phyloP scores from a whole-genome alignment of 2,329 filamentous ascomycete species.

The Clonostachys sp. region DNA sequence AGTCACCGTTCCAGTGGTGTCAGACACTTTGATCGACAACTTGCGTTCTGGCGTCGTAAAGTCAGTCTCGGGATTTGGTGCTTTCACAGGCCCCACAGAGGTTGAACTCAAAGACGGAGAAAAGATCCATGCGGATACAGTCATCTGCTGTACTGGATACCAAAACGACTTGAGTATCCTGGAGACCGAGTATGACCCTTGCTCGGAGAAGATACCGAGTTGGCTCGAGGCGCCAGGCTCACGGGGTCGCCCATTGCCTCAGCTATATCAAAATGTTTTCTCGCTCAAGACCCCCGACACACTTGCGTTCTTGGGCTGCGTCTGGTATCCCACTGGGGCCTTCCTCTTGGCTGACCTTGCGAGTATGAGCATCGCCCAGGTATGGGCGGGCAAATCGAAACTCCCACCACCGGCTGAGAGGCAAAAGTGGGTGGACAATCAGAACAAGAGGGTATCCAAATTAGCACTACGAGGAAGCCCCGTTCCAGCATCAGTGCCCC shows the following conservation, averaged over 20 bases:
- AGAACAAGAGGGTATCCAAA: conserved; percentile 23
- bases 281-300: conserved; percentile 34
- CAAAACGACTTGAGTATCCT: conserved; percentile 19
- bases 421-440: conserved; percentile 21
- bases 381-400: conserved; percentile 29
- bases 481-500: conserved; percentile 16
- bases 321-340: conserved; percentile 23
- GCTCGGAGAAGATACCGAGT: conserved; percentile 10
- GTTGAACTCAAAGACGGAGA: conserved; percentile 20
- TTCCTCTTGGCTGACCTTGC: conserved; percentile 33
- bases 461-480: conserved; percentile 17
- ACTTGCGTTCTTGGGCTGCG: conserved; percentile 34
- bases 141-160: conserved; percentile 29
- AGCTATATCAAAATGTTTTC: conserved; percentile 38
- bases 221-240: conserved; percentile 15
- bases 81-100: conserved; percentile 12
- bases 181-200: conserved; percentile 16
- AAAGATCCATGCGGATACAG: conserved; percentile 16
- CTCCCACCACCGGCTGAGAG: conserved; percentile 30
- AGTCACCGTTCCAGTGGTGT: conserved; percentile 15
- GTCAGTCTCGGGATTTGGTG: conserved; percentile 19
- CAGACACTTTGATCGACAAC: conserved; percentile 18
- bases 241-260: conserved; percentile 19
- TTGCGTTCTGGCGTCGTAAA: conserved; percentile 27
- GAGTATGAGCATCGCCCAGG: conserved; percentile 34